phyloP scores from a whole-genome alignment of 2,329 filamentous ascomycete genomes.

The Fusarium transvaalense region DNA sequence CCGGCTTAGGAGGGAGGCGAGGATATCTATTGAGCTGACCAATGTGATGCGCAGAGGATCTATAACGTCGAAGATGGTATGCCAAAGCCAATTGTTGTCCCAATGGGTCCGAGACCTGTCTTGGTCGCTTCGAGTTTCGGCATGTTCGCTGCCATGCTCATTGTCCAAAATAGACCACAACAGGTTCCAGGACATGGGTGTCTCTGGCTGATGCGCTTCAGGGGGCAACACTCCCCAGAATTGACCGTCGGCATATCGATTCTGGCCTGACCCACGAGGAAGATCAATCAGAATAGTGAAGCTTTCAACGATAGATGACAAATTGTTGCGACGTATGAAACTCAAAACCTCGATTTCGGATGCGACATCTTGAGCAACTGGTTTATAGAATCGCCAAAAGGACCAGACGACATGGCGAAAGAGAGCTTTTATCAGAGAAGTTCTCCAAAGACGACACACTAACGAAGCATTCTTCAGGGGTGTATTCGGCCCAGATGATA shows the following conservation, averaged over 20 bases:
- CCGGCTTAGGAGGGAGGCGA: conserved; percentile 71
- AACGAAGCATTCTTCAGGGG: conserved; percentile 69
- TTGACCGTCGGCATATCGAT: conserved; percentile 45
- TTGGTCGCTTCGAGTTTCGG: conserved; percentile 38
- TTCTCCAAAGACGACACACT: conserved; percentile 66
- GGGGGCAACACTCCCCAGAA: conserved; percentile 52
- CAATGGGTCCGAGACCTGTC: conserved; percentile 32
- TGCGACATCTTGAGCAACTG: conserved; percentile 33
- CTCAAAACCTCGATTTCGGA: conserved; percentile 55
- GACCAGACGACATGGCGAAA: conserved; percentile 67
- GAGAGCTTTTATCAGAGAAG: conserved; percentile 64
- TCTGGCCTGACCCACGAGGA: conserved; percentile 43
- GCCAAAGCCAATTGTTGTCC: conserved; percentile 66
- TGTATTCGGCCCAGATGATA: conserved; percentile 16
- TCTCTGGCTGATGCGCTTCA: conserved; percentile 20
- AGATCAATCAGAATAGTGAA: conserved; percentile 58
- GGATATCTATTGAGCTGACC: conserved; percentile 70
- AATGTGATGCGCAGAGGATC: conserved; percentile 67
- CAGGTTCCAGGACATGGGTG: conserved; percentile 42
- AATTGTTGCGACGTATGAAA: conserved; percentile 54
- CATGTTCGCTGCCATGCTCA: not conserved
- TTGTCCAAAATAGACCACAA: conserved; percentile 45
- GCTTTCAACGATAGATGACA: conserved; percentile 57
- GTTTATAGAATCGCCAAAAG: conserved; percentile 51
- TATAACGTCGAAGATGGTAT: conserved; percentile 64